Conservation (phyloP, 2,329 filamentous ascomycete genomes). For the Cladosporium sp. region DNA sequence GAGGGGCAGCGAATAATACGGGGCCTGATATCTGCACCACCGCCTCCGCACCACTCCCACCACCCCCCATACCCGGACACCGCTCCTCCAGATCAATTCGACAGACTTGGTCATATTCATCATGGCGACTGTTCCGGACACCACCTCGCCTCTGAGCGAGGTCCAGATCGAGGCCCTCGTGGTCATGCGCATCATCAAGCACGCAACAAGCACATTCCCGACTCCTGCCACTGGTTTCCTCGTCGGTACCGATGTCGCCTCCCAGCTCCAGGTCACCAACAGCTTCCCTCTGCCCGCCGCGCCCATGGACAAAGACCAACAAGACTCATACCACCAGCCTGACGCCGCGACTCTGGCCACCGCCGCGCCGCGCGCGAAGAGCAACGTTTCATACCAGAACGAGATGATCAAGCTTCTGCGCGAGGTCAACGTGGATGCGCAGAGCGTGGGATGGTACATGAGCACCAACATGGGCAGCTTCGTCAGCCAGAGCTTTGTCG, state of each 20-base stretch:
- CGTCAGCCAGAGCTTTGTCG: conserved; percentile 89
- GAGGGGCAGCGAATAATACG: conserved; percentile 14
- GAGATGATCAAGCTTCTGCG: conserved; percentile 97
- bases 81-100: conserved; percentile 4
- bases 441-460: conserved; percentile 98
- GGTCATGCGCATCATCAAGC: conserved; percentile 97
- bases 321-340: conserved; percentile 71
- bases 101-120: conserved; percentile 13
- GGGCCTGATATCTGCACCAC: conserved; percentile 12
- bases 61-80: conserved; percentile 4
- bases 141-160: conserved; percentile 65
- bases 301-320: conserved; percentile 67
- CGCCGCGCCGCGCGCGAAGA: conserved; percentile 87
- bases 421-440: conserved; percentile 97
- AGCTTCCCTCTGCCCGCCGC: conserved; percentile 85
- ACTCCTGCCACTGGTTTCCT: conserved; percentile 86
- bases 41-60: not conserved
- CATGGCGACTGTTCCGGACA: conserved; percentile 30
- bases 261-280: conserved; percentile 87
- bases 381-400: conserved; percentile 82
- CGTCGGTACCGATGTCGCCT: conserved; percentile 87
- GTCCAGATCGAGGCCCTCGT: conserved; percentile 96
- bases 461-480: conserved; percentile 99
- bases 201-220: conserved; percentile 84
- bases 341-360: conserved; percentile 73